Evolutionary conservation across 1,139 yeast species (phyloP).

Genomic region (Kodamaea anthophila): DNA sequence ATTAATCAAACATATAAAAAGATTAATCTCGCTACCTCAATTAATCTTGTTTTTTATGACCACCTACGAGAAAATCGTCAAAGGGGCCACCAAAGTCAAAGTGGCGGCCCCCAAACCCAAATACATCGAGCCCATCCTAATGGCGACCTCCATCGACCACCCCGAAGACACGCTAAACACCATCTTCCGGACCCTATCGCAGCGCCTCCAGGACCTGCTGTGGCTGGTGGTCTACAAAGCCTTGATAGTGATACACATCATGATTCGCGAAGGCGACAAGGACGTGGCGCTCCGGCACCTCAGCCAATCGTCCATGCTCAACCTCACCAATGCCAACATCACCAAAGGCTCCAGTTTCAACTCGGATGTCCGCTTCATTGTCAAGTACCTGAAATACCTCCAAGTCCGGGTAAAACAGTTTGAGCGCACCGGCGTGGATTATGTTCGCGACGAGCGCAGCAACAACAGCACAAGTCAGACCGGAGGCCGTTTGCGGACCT

Average conservation of each 20-base stretch:
- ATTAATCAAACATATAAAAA: too few species aligned
- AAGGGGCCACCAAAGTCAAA: constrained; percentile 49
- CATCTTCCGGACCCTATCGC: constrained; percentile 58
- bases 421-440: constrained; percentile 61
- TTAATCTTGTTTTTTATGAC: too few species aligned
- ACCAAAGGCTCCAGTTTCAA: constrained; percentile 26
- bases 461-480: constrained; percentile 39
- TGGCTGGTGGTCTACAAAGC: constrained; percentile 91
- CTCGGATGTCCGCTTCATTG: constrained; percentile 56
- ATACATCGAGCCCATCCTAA: constrained; percentile 85
- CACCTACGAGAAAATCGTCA: constrained; percentile 42
- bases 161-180: constrained; percentile 46
- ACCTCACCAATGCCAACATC: constrained; percentile 30
- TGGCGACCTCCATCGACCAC: constrained; percentile 56
- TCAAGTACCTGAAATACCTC: constrained; percentile 69
- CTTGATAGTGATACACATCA: constrained; percentile 75
- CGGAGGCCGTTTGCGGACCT: constrained; percentile 61
- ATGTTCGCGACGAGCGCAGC: constrained; percentile 64
- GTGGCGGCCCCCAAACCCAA: constrained; percentile 98
- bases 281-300: constrained; percentile 66
- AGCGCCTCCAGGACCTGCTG: constrained; percentile 65
- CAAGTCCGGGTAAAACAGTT: constrained; percentile 64
- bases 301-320: constrained; percentile 54
- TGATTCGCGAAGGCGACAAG: constrained; percentile 87
- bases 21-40: too few species aligned